Conservation (phyloP, 1,139 yeast species). For the Scheffersomyces lignicola region DNA sequence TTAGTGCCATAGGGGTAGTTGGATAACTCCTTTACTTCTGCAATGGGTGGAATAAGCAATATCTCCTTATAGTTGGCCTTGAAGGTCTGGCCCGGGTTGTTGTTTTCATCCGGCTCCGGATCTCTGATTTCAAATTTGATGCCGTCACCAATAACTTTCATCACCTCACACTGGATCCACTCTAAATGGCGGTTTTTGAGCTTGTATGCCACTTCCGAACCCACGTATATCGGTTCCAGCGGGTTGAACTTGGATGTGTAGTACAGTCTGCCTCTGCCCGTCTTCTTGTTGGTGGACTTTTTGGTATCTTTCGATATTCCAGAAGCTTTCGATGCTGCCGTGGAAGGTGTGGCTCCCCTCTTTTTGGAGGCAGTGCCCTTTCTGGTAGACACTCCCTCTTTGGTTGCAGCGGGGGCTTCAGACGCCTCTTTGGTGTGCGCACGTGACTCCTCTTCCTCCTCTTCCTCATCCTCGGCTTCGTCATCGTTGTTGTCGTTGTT, state of each 20-base stretch:
- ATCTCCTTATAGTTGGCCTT: slow-evolving; percentile 81
- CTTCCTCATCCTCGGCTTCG: slow-evolving; percentile 6
- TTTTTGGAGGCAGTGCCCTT: slow-evolving; percentile 5
- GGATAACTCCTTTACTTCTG: slow-evolving; percentile 40
- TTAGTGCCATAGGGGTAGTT: slow-evolving; percentile 73
- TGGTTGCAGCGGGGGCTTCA: slow-evolving; percentile 5
- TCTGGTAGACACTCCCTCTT: slow-evolving; percentile 5
- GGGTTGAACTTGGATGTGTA: slow-evolving; percentile 54
- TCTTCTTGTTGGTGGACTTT: slow-evolving; percentile 19
- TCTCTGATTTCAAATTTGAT: slow-evolving; percentile 83
- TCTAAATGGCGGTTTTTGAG: slow-evolving; percentile 69
- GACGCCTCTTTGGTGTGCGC: slow-evolving; percentile 16
- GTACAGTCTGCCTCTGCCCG: slow-evolving; percentile 42
- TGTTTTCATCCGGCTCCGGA: slow-evolving; percentile 95
- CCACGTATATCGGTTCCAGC: slow-evolving; percentile 59
- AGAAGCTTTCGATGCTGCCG: background rate
- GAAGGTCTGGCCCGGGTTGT: slow-evolving; percentile 85
- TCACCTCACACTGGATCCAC: slow-evolving; percentile 96
- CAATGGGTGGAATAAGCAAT: slow-evolving; percentile 64
- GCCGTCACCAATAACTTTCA: slow-evolving; percentile 75
- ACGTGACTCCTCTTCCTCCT: slow-evolving; percentile 5
- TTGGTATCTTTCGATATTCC: slow-evolving; percentile 1
- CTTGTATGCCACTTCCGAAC: slow-evolving; percentile 88
- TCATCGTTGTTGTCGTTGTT: background rate
- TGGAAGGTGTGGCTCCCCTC: background rate